Evolutionary conservation across 2,329 filamentous ascomycete species (phyloP).

Genomic region (Trichoderma harzianum): DNA sequence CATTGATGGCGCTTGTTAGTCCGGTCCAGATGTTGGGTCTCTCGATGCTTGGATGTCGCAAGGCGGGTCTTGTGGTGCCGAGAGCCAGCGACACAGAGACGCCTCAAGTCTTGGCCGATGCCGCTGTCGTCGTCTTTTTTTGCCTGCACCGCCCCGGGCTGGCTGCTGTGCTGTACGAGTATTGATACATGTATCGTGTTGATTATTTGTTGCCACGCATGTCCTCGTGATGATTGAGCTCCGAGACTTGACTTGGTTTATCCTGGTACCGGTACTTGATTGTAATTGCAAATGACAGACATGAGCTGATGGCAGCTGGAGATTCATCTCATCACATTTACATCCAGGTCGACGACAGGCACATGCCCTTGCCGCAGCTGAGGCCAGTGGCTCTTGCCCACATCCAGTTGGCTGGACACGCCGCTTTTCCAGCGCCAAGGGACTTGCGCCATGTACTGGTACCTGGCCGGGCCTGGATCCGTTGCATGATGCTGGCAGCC

Average conservation of each 20-base stretch:
- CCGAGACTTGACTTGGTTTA: too few species aligned
- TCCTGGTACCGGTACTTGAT: not conserved
- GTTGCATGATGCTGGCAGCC: not conserved
- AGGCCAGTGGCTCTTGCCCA: not conserved
- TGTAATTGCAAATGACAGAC: not conserved
- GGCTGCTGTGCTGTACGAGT: not conserved
- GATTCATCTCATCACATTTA: not conserved
- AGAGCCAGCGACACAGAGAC: not conserved
- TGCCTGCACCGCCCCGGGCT: not conserved
- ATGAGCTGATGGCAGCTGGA: not conserved
- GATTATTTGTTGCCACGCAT: not conserved
- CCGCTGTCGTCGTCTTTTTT: not conserved
- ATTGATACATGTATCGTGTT: not conserved
- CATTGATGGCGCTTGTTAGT: conserved; percentile 4
- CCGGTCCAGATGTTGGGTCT: conserved; percentile 3
- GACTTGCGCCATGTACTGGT: not conserved
- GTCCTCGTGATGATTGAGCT: not conserved
- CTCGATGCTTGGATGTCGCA: not conserved
- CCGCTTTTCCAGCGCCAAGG: not conserved
- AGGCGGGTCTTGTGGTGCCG: conserved; percentile 6
- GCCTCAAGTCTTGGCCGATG: not conserved
- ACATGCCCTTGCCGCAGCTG: not conserved
- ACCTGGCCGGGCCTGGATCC: not conserved
- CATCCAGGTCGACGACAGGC: not conserved
- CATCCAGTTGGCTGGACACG: not conserved